Base-by-base conservation (phyloP, 2,329 filamentous ascomycete species). In the Fusarium cyanostomum region DNA sequence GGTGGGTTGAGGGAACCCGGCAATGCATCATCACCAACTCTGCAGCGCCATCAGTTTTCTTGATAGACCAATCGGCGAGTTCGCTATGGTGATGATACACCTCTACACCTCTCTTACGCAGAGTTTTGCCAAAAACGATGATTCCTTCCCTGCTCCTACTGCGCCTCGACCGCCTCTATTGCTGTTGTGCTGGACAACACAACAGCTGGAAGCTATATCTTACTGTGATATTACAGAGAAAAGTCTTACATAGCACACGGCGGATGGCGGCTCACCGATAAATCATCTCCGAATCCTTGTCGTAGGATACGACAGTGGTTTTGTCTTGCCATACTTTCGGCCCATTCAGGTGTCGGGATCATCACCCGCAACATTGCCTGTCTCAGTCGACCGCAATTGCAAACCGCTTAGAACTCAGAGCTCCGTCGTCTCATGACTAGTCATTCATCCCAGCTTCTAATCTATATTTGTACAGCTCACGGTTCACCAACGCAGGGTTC, bases 31-130 rank as follows among this genome's bases (percentile, higher is more conserved):
- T 59, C 51, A 59, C 53, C 56, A 48, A 49, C 43, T 38, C 53
- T 50, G 51, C 52, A 41, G 56, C 53, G 49, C 60, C 55, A 66
- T 60, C 52, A 37, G 24, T 31, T 45, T 49, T 51, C 34, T 33
- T 52, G 54, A 69, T 63, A 60, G 67, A 62, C 34, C 65, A 67
- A 67, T 65, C 44, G 27, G 54, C 30, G 33, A 31, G 28, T 43
- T 30, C 13, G 41, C 50, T 7, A 24, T 18, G 35, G 39, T 37
- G 30, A 46, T 31, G 30, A 46, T 31, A 27, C 35, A 50, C 18
- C 30, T 38, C 43, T 26, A 34, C 43, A 38, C 30, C 16, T 37
- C 26, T 56, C 44, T 56, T 24, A 45, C 56, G 48, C 39, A 56
- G 30, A 28, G 44, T 46, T 63, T 48, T 46, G 44, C 44, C 43